These are phyloP conservation scores for Aspergillus candidus DNA, from an alignment of 2,329 filamentous ascomycete species.

Conservation along the genomic window DNA sequence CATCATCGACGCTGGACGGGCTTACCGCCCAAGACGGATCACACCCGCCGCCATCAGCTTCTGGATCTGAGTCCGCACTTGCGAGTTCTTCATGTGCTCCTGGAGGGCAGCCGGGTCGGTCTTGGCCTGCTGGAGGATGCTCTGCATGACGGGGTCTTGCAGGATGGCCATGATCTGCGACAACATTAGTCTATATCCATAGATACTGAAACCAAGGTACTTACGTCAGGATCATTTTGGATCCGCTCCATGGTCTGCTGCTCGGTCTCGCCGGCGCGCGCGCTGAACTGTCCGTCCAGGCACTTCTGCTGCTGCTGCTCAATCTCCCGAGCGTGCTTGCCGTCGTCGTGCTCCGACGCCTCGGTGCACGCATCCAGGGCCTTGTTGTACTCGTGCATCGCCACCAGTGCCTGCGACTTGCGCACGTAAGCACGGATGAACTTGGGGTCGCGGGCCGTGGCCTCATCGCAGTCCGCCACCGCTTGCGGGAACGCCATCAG, in stretches of 20 bases:
- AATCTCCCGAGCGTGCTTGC: constrained; percentile 84
- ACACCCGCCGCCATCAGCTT: constrained; percentile 91
- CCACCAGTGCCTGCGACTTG: constrained; percentile 90
- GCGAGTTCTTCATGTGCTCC: constrained; percentile 94
- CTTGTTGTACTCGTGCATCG: constrained; percentile 97
- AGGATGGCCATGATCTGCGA: constrained; percentile 76
- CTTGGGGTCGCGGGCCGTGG: constrained; percentile 81
- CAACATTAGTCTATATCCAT: constrained; percentile 22
- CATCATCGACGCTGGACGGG: not conserved
- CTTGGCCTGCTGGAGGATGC: constrained; percentile 94
- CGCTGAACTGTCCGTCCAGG: constrained; percentile 78
- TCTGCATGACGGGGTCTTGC: constrained; percentile 96
- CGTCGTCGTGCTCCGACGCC: constrained; percentile 69
- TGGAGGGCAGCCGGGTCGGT: constrained; percentile 83
- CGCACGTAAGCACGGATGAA: constrained; percentile 96
- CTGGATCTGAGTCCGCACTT: constrained; percentile 81
- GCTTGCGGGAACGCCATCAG: constrained; percentile 92
- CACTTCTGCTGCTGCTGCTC: constrained; percentile 93
- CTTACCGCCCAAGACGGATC: constrained; percentile 64
- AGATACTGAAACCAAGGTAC: constrained; percentile 21
- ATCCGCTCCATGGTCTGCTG: constrained; percentile 90
- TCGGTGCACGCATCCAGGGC: constrained; percentile 84
- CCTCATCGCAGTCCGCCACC: constrained; percentile 83
- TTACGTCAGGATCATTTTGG: constrained; percentile 81
- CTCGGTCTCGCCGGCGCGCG: constrained; percentile 90